Evolutionary conservation across 805 yeast species (phyloP).

Genomic region (Cyberlindnera xylosilytica): DNA sequence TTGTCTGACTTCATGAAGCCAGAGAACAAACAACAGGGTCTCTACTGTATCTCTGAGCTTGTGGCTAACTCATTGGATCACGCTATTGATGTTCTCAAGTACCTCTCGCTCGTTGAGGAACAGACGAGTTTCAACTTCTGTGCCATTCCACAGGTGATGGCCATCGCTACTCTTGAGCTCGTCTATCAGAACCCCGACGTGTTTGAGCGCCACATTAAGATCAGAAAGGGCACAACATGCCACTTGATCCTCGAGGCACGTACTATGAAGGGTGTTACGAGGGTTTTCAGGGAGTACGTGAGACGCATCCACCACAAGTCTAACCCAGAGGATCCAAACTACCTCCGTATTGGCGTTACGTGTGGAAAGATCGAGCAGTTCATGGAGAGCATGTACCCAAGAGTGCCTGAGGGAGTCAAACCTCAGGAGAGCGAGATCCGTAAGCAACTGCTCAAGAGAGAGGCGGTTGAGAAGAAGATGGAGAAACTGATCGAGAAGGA

Average conservation of each 20-base stretch:
- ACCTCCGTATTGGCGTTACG: slow-evolving; percentile 74
- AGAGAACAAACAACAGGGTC: slow-evolving; percentile 49
- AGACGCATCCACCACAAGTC: slow-evolving; percentile 77
- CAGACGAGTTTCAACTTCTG: slow-evolving; percentile 86
- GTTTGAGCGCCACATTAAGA: slow-evolving; percentile 71
- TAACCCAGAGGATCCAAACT: slow-evolving; percentile 80
- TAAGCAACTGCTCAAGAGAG: slow-evolving; percentile 41
- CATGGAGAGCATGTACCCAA: slow-evolving; percentile 75
- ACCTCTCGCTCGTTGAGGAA: slow-evolving; percentile 73
- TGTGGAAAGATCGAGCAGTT: slow-evolving; percentile 89
- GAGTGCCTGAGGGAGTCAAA: slow-evolving; percentile 53
- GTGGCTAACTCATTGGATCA: slow-evolving; percentile 78
- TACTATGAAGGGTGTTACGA: slow-evolving; percentile 70
- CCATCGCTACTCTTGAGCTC: slow-evolving; percentile 87
- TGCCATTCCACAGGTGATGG: slow-evolving; percentile 99
- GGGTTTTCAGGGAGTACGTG: slow-evolving; percentile 72
- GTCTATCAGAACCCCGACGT: slow-evolving; percentile 79
- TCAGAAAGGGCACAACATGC: slow-evolving; percentile 86
- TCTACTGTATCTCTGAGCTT: slow-evolving; percentile 76
- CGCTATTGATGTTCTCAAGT: slow-evolving; percentile 70
- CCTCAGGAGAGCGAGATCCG: slow-evolving; percentile 36
- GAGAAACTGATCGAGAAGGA: slow-evolving; percentile 24
- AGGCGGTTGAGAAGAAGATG: slow-evolving; percentile 37
- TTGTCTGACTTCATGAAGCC: slow-evolving; percentile 58
- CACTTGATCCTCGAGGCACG: slow-evolving; percentile 69